phyloP scores from a whole-genome alignment of 768 basidiomycete species.

The Lactarius akahatsu region DNA sequence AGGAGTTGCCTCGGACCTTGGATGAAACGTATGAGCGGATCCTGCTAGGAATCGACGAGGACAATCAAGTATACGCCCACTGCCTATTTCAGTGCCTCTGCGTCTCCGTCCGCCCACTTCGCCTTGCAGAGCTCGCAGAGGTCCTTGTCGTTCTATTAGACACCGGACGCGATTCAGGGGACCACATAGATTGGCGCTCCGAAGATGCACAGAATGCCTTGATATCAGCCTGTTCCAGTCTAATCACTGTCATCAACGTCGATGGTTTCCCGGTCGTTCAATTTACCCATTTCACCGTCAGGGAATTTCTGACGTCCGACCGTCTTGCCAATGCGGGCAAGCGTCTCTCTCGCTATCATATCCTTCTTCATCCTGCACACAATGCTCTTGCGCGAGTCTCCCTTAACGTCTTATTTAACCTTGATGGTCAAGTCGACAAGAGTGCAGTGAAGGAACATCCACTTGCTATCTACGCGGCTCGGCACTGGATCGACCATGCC shows the following conservation, averaged over 20 bases:
- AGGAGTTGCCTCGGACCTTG: not conserved
- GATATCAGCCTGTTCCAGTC: not conserved
- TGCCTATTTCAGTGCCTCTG: constrained; percentile 5
- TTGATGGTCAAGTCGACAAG: not conserved
- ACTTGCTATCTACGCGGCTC: constrained; percentile 12
- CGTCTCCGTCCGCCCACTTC: not conserved
- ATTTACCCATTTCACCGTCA: constrained; percentile 18
- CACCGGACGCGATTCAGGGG: too few relatives aligned
- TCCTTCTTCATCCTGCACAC: not conserved
- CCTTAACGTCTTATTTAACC: constrained; percentile 6
- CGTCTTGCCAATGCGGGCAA: not conserved
- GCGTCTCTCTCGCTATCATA: not conserved
- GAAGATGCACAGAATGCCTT: not conserved
- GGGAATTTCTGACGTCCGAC: constrained; percentile 10
- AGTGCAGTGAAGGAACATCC: not conserved
- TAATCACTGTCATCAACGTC: not conserved
- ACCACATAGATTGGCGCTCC: not conserved
- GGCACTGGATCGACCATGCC: constrained; percentile 9
- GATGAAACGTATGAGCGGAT: not conserved
- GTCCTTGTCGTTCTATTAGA: not conserved
- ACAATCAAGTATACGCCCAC: not conserved
- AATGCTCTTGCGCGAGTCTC: constrained; percentile 3
- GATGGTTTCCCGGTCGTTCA: not conserved
- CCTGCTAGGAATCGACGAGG: not conserved
- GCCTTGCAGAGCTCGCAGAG: constrained; percentile 9